Evolutionary conservation across 2,329 filamentous ascomycete species (phyloP).

Genomic region (Zymoseptoria crescenta): DNA sequence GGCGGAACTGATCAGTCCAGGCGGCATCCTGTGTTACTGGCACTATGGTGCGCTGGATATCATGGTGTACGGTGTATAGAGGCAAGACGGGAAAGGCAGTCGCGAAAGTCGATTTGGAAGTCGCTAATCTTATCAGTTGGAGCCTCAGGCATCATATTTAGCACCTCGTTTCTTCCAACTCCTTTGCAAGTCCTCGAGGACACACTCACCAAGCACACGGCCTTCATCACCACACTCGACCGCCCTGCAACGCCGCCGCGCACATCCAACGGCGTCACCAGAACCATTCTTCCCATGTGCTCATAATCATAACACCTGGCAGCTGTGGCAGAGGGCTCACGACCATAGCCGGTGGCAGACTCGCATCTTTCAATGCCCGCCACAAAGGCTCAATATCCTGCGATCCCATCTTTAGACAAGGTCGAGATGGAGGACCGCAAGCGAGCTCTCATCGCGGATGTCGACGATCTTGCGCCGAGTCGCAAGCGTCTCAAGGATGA

Average conservation of each 20-base stretch:
- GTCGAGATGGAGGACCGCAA: constrained; percentile 99
- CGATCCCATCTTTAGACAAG: constrained; percentile 64
- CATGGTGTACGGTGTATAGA: too few species aligned
- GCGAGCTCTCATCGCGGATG: constrained; percentile 72
- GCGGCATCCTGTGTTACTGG: constrained; percentile 17
- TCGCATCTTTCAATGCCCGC: constrained; percentile 21
- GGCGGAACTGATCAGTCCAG: constrained; percentile 46
- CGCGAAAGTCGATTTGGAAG: not conserved
- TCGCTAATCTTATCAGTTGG: too few species aligned
- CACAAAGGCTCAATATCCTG: constrained; percentile 36
- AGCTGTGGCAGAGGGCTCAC: not conserved
- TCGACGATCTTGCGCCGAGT: constrained; percentile 78
- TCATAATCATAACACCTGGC: not conserved
- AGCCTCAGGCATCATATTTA: not conserved
- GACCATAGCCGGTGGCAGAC: constrained; percentile 1
- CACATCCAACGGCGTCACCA: not conserved
- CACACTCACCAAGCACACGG: constrained; percentile 3
- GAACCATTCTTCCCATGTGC: not conserved
- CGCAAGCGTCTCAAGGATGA: constrained; percentile 72
- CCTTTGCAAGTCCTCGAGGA: not conserved
- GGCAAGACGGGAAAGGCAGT: too few species aligned
- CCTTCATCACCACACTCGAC: not conserved
- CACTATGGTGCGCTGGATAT: too few species aligned
- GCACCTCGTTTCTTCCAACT: not conserved
- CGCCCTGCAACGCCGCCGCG: not conserved